Conservation (phyloP, 345 rosid species). For the Kernera saxatilis region DNA sequence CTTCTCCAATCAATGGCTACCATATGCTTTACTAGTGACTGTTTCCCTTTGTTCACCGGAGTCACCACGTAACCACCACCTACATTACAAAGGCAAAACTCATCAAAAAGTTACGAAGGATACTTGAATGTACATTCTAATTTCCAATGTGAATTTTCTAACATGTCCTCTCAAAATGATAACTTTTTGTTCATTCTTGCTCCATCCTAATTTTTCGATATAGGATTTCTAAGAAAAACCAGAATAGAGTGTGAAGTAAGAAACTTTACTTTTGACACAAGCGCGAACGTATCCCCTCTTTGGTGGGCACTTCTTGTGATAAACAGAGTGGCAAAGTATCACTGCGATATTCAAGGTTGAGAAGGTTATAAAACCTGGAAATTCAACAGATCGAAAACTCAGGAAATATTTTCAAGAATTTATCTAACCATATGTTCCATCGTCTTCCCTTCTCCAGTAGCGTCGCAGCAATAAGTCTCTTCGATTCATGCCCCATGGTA, state of each 20-base stretch:
- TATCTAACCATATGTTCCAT: slow-evolving; percentile 82
- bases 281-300: slow-evolving; percentile 82
- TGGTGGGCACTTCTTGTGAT: slow-evolving; percentile 69
- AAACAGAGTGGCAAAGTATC: slow-evolving; percentile 79
- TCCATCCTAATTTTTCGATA: not conserved
- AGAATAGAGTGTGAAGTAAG: not conserved
- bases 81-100: slow-evolving; percentile 13
- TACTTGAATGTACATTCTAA: not conserved
- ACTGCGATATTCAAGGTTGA: slow-evolving; percentile 41
- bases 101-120: not conserved
- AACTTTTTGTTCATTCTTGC: too few species aligned
- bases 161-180: too few species aligned
- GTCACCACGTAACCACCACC: slow-evolving; percentile 94
- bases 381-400: not conserved
- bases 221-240: not conserved
- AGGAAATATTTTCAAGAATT: not conserved
- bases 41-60: slow-evolving; percentile 63
- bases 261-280: slow-evolving; percentile 76
- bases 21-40: slow-evolving; percentile 88
- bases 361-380: slow-evolving; percentile 8
- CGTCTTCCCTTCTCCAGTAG: slow-evolving; percentile 96
- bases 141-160: too few species aligned
- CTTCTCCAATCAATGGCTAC: slow-evolving; percentile 87
- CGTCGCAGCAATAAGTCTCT: slow-evolving; percentile 78
- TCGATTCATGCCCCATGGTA: slow-evolving; percentile 78